phyloP scores from a whole-genome alignment of 192 early-diverging fungal genomes.

The Piromyces sp. region DNA sequence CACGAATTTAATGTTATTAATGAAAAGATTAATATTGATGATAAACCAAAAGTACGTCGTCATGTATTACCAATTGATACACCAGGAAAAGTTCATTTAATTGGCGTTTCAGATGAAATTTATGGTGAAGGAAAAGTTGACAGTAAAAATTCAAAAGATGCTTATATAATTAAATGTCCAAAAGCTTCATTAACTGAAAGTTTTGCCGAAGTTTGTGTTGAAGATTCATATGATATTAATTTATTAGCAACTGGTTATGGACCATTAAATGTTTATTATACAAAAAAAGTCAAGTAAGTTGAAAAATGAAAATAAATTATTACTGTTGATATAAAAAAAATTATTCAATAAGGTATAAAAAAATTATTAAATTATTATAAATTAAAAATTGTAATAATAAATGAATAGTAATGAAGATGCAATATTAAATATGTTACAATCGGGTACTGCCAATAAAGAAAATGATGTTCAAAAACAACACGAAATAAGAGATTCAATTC shows the following conservation, averaged over 20 bases:
- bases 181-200: not conserved
- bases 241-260: not conserved
- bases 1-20: not conserved
- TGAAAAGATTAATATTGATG: not conserved
- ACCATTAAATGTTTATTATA: not conserved
- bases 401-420: not conserved
- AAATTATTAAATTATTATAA: too few relatives aligned
- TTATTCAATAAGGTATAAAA: too few relatives aligned
- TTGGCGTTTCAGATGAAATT: not conserved
- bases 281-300: not conserved
- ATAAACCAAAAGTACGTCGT: not conserved
- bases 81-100: not conserved
- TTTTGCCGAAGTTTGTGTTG: not conserved
- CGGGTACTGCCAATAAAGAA: not conserved
- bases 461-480: not conserved
- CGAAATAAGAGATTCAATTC: not conserved
- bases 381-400: too few relatives aligned
- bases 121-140: not conserved
- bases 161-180: not conserved
- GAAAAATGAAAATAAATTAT: too few relatives aligned
- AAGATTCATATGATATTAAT: not conserved
- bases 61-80: not conserved
- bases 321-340: too few relatives aligned
- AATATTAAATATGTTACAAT: not conserved
- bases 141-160: not conserved